phyloP scores from a whole-genome alignment of 306 rosid species.

The Vigna nakashimae region DNA sequence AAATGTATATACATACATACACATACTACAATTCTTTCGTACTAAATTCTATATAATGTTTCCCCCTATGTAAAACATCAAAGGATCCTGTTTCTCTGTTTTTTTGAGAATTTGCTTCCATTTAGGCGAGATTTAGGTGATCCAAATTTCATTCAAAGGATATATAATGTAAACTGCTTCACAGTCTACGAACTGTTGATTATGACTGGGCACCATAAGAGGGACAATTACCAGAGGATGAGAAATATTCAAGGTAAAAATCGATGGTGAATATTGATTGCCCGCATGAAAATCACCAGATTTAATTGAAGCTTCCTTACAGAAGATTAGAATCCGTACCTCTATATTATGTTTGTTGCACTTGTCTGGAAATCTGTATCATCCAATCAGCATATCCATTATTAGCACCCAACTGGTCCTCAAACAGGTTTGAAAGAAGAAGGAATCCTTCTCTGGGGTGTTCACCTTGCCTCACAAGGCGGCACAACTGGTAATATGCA shows the following conservation, averaged over 20 bases:
- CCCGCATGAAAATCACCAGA: constrained; percentile 3
- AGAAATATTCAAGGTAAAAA: constrained; percentile 1
- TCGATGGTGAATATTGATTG: background rate
- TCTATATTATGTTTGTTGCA: constrained; percentile 74
- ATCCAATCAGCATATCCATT: constrained; percentile 90
- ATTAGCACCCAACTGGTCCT: constrained; percentile 86
- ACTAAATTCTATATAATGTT: too few relatives aligned
- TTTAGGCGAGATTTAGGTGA: too few relatives aligned
- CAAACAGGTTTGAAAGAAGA: constrained; percentile 81
- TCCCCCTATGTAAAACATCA: too few relatives aligned
- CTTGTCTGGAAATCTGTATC: constrained; percentile 86
- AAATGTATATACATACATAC: too few relatives aligned
- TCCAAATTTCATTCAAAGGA: too few relatives aligned
- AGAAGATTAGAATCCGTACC: constrained; percentile 49
- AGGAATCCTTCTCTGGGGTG: constrained; percentile 95
- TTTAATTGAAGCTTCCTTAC: background rate
- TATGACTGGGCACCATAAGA: too few relatives aligned
- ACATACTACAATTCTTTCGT: too few relatives aligned
- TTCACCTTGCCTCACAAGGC: constrained; percentile 98
- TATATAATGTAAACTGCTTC: too few relatives aligned
- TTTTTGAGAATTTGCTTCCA: too few relatives aligned
- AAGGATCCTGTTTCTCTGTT: too few relatives aligned
- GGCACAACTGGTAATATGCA: constrained; percentile 70
- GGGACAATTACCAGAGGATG: too few relatives aligned
- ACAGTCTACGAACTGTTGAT: too few relatives aligned